phyloP scores from a whole-genome alignment of 176 grass and related monocot genomes.

The Lolium multiflorum region DNA sequence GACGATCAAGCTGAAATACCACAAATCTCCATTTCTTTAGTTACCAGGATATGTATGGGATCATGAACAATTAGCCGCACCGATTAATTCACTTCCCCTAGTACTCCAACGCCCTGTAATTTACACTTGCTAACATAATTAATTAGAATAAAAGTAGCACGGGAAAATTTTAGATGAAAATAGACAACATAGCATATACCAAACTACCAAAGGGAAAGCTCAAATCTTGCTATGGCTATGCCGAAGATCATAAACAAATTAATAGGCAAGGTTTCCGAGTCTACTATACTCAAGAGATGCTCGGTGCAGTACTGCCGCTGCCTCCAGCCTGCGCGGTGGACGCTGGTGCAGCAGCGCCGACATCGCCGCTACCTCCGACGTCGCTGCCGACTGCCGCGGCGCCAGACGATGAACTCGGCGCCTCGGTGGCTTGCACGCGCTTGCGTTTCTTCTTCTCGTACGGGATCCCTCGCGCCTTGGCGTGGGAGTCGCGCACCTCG shows the following conservation, averaged over 20 bases:
- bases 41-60: conserved; percentile 26
- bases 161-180: not conserved
- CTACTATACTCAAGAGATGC: conserved; percentile 55
- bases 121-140: conserved; percentile 25
- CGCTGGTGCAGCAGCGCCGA: not conserved
- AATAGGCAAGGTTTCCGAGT: conserved; percentile 45
- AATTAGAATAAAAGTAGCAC: not conserved
- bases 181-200: not conserved
- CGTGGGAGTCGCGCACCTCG: conserved; percentile 93
- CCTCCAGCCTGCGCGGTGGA: conserved; percentile 35
- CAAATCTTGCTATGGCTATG: conserved; percentile 46
- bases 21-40: conserved; percentile 44
- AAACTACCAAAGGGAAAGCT: conserved; percentile 29
- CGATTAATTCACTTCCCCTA: conserved; percentile 30
- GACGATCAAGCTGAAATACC: conserved; percentile 15
- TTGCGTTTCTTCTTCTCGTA: conserved; percentile 99
- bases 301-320: conserved; percentile 33
- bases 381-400: not conserved
- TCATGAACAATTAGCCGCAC: conserved; percentile 31
- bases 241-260: conserved; percentile 14
- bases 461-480: conserved; percentile 94
- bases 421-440: conserved; percentile 42
- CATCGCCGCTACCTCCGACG: not conserved
- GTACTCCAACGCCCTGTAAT: conserved; percentile 29
- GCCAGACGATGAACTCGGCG: conserved; percentile 18